These are phyloP conservation scores for Neurospora crassa DNA, from an alignment of 2,329 filamentous ascomycete genomes.

Conservation along the genomic window DNA sequence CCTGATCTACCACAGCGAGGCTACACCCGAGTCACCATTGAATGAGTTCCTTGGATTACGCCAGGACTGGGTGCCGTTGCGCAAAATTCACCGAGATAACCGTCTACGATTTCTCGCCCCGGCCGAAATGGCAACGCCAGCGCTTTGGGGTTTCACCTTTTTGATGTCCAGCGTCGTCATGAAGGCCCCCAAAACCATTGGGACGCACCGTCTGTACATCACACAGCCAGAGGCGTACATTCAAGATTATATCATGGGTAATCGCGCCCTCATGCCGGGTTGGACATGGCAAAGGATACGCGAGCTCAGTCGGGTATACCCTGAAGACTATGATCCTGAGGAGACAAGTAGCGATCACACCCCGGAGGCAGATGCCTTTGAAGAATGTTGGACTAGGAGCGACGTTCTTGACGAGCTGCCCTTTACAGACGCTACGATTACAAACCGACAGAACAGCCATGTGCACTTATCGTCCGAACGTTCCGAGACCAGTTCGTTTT, in stretches of 20 bases:
- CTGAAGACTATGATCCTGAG: conserved; percentile 25
- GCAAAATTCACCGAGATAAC: conserved; percentile 66
- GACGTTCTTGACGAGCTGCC: conserved; percentile 51
- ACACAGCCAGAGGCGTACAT: conserved; percentile 68
- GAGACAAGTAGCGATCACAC: conserved; percentile 32
- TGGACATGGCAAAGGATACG: conserved; percentile 67
- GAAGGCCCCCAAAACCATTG: conserved; percentile 42
- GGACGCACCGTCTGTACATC: conserved; percentile 59
- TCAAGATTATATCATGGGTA: conserved; percentile 38
- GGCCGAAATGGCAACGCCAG: conserved; percentile 63
- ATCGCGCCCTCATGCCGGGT: conserved; percentile 38
- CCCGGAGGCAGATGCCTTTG: conserved; percentile 51
- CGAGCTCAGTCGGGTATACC: conserved; percentile 48
- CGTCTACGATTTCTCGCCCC: conserved; percentile 61
- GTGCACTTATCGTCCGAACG: conserved; percentile 26
- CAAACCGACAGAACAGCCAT: conserved; percentile 32
- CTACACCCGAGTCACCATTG: conserved; percentile 23
- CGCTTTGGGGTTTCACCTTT: conserved; percentile 62
- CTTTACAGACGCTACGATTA: conserved; percentile 31
- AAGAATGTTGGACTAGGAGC: conserved; percentile 60
- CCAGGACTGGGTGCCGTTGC: conserved; percentile 63
- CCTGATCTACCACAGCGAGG: neutral
- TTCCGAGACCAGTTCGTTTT: conserved; percentile 26
- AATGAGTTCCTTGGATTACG: conserved; percentile 50
- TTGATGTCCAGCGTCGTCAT: conserved; percentile 63